Evolutionary conservation across 192 early-diverging fungal genomes (phyloP).

Genomic region (Dissophora globulifera): DNA sequence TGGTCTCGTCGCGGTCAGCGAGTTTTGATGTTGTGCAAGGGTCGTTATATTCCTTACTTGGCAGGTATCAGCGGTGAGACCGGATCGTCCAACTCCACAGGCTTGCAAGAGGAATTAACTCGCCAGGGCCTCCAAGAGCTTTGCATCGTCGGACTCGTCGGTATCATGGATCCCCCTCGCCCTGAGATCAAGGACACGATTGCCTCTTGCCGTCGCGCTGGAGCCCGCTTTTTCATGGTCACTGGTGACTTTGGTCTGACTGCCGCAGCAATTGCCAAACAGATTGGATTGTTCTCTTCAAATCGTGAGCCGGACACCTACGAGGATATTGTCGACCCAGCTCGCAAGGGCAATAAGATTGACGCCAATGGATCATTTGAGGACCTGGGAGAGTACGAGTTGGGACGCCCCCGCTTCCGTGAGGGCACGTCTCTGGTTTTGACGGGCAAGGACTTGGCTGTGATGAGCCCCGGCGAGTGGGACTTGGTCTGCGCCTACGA

Average conservation of each 20-base stretch:
- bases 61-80: background rate
- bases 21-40: conserved; percentile 61
- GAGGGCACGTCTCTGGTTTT: conserved; percentile 62
- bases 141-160: conserved; percentile 79
- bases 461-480: conserved; percentile 76
- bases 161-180: conserved; percentile 88
- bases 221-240: conserved; percentile 86
- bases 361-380: conserved; percentile 28
- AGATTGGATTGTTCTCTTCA: conserved; percentile 77
- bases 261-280: conserved; percentile 80
- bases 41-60: conserved; percentile 23
- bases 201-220: conserved; percentile 68
- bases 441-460: conserved; percentile 72
- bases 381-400: conserved; percentile 21
- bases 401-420: conserved; percentile 30
- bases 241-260: conserved; percentile 87
- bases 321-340: conserved; percentile 46
- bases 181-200: conserved; percentile 76
- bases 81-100: background rate
- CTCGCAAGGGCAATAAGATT: conserved; percentile 11
- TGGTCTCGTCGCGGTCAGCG: conserved; percentile 72
- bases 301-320: conserved; percentile 37
- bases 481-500: conserved; percentile 73
- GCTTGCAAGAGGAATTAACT: conserved; percentile 29
- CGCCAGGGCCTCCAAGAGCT: conserved; percentile 61